Conservation (phyloP, 257 asterid species). For the Solanum bulbocastanum region DNA sequence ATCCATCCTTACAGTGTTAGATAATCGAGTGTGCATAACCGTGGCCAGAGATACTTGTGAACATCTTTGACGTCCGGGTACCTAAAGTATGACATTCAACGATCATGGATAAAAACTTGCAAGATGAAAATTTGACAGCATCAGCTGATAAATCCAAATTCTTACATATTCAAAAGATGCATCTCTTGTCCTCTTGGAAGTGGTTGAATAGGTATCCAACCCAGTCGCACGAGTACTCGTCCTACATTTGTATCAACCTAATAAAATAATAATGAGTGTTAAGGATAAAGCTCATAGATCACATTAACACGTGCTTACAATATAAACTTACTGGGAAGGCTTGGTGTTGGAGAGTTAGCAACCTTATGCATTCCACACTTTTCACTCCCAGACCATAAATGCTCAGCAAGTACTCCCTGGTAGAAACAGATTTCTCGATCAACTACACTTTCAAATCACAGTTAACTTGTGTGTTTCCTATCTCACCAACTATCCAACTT, state of each 20-base stretch:
- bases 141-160: background rate
- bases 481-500: background rate
- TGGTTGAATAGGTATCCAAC: conserved; percentile 57
- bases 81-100: conserved; percentile 6
- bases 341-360: conserved; percentile 40
- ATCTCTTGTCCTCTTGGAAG: conserved; percentile 30
- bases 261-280: background rate
- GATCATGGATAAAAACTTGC: background rate
- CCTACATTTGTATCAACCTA: conserved; percentile 60
- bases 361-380: conserved; percentile 60
- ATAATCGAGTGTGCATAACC: conserved; percentile 4
- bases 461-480: background rate
- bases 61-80: conserved; percentile 35
- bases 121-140: background rate
- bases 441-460: background rate
- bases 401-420: conserved; percentile 47
- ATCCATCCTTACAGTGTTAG: conserved; percentile 15
- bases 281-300: background rate
- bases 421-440: background rate
- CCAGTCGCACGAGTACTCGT: conserved; percentile 42
- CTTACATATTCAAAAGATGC: conserved; percentile 38
- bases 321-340: conserved; percentile 52
- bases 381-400: conserved; percentile 46
- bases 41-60: conserved; percentile 53
- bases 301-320: background rate